These are phyloP conservation scores for Schizosaccharomyces pombe DNA, from an alignment of 805 yeast species.

Conservation along the genomic window ASM294v3 CU329670.1:3637501-3638000, in stretches of 20 bases:
- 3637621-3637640: constrained; percentile 77
- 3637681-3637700: constrained; percentile 45
- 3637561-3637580: constrained; percentile 83
- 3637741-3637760: constrained; percentile 91
- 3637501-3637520: constrained; percentile 67
- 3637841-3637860: constrained; percentile 89
- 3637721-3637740: constrained; percentile 65
- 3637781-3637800: constrained; percentile 89
- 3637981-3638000: constrained; percentile 85
- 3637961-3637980: constrained; percentile 74
- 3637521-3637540: constrained; percentile 80
- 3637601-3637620: constrained; percentile 68
- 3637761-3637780: constrained; percentile 76
- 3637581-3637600: constrained; percentile 75
- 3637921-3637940: constrained; percentile 92
- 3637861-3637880: constrained; percentile 89
- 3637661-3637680: constrained; percentile 22
- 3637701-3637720: constrained; percentile 60
- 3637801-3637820: constrained; percentile 94
- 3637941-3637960: constrained; percentile 84
- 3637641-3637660: constrained; percentile 33
- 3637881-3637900: constrained; percentile 44
- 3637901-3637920: constrained; percentile 72
- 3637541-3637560: constrained; percentile 99
- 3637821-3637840: constrained; percentile 84